Base-by-base conservation (phyloP, 225 moss, liverwort and hornwort genomes). In the Thuidium tamariscinum region DNA sequence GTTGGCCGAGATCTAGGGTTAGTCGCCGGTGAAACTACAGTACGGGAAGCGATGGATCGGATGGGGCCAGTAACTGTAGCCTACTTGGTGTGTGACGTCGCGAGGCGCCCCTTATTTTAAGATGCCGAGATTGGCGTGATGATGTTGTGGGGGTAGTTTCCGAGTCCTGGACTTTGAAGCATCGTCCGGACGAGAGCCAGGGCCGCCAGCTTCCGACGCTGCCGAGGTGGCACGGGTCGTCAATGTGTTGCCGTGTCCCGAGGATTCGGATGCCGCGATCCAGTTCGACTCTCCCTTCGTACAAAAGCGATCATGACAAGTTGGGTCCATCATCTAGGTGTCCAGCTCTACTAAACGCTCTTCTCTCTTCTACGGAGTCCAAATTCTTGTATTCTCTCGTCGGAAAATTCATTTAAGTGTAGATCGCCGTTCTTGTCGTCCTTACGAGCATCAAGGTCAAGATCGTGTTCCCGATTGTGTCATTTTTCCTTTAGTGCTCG, bases 201-300 rank as follows among this genome's bases (percentile, higher is more conserved):
- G 32, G 32, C 66, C 65, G 57, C 75, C 77, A 80, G 37, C 61
- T 22, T 21, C 26, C 44, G 81, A 46, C 10, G 3, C 23, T 36
- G 73, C 39, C 36, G 30, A 79, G 80, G 44, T 81, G 89, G 21
- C 67, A 63, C 4, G 22, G 68, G 89, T 88, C 89, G 86, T 91
- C 89, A 77, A 81, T 56, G 29, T 27, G 14, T 71, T 81, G 84
- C 91, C 91, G 89, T 91, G 91, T 91, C 81, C 86, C 89, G 91
- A 51, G 69, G 84, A 75, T 65, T 65, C 84, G 63, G 89, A 65
- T 84, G 84, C 84, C 26, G 68, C 70, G 71, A 86, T 91, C 79
- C 65, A 73, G 82, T 80, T 52, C 51, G 29, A 37, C 74, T 6
- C 9, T 54, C 8, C 52, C 44, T 76, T 64, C 76, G 46, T 86